Evolutionary conservation across 2,329 filamentous ascomycete genomes (phyloP).

Genomic region (Tolypocladium paradoxum): DNA sequence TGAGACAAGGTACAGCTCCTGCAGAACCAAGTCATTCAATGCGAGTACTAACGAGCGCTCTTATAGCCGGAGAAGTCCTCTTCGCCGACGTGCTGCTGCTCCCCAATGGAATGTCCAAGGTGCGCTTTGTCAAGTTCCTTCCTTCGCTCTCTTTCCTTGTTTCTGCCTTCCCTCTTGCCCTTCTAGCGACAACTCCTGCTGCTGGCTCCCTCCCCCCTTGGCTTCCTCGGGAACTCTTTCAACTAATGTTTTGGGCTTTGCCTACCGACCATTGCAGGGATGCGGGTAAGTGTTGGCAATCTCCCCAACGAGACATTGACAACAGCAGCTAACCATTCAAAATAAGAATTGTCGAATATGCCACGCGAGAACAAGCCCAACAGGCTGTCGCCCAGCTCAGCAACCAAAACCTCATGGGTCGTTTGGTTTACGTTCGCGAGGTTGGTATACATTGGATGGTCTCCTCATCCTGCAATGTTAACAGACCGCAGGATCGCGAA

Average conservation of each 20-base stretch:
- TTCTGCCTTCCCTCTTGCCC: conserved; percentile 35
- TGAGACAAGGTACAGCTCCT: conserved; percentile 81
- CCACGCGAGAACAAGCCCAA: conserved; percentile 97
- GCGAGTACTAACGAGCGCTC: conserved; percentile 27
- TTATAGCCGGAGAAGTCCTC: conserved; percentile 90
- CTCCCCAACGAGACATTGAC: background rate
- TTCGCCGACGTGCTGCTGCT: conserved; percentile 99
- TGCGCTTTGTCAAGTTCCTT: conserved; percentile 61
- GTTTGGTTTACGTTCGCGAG: conserved; percentile 97
- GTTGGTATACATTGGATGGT: conserved; percentile 37
- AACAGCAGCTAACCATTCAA: background rate
- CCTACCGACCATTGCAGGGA: conserved; percentile 91
- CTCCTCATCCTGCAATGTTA: background rate
- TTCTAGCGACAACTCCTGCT: background rate
- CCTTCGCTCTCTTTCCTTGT: conserved; percentile 51
- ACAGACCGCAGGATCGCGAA: conserved; percentile 68
- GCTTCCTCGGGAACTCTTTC: background rate
- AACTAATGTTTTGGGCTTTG: conserved; percentile 38
- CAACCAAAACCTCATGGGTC: conserved; percentile 98
- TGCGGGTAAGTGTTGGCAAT: conserved; percentile 70
- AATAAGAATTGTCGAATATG: conserved; percentile 97
- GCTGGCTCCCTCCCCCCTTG: background rate
- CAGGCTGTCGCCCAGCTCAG: conserved; percentile 94
- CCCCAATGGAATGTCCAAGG: conserved; percentile 99
- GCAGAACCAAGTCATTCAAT: conserved; percentile 11